Base-by-base conservation (phyloP, 352 stramenopile genomes). In the Pythium utonaiense region DNA sequence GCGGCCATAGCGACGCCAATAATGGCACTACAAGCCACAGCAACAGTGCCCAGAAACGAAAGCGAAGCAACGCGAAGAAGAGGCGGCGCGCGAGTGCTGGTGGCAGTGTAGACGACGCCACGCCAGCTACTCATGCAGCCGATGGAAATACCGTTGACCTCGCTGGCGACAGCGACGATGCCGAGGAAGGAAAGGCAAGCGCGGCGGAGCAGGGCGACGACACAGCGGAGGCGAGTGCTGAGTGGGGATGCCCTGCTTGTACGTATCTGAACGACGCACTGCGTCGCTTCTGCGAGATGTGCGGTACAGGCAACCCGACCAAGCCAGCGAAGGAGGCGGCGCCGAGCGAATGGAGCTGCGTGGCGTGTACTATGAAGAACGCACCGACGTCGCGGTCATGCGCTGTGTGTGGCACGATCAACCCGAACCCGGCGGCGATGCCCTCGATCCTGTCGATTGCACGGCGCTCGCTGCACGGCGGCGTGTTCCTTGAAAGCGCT, bases 261-360 rank as follows among this genome's bases (percentile, higher is more conserved):
- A 92, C 83, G 49, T 92, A 77, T 55, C 64, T 91, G 6, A 92
- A 92, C 56, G 83, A 86, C 36, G 53, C 68, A 17, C 45, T 68
- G 62, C 80, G 80, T 19, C 60, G 65, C 22, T 86, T 86, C 47
- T 92, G 83, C 53, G 83, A 90, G 50, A 92, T 91, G 83, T 92
- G 83, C 58, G 74, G 72, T 48, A 89, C 80, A 1, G 36, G 75
- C 9, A 87, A 89, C 55, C 83, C 80, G 16, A 73, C 57, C 4
- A 64, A 70, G 22, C 48, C 17, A n/a, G 30, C 28, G 41, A 25
- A 28, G 3, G 52, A 55, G 22, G 57, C 33, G 19, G 64, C 60
- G n/a, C 40, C 67, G 27, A 57, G 48, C 36, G 67, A 86, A 12
- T 91, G 81, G 80, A 87, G 63, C 59, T 90, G 82, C 47, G 71